Evolutionary conservation across 1,284 basidiomycete genomes (phyloP).

Genomic region (Macrocybe sp.): DNA sequence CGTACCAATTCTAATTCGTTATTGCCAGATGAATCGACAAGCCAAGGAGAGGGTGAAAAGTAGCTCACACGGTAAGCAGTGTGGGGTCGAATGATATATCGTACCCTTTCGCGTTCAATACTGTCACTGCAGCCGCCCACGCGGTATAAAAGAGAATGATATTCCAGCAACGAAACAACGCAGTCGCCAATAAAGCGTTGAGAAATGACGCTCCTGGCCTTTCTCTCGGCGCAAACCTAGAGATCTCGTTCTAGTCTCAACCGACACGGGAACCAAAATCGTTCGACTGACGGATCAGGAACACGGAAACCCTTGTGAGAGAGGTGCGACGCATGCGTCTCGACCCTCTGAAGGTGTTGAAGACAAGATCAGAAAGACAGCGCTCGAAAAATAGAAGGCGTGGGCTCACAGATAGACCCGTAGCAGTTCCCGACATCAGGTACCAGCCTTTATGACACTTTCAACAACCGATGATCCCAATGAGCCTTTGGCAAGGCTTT

Average conservation of each 20-base stretch:
- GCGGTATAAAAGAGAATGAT: constrained; percentile 55
- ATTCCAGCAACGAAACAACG: constrained; percentile 65
- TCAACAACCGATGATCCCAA: too few relatives aligned
- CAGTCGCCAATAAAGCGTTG: constrained; percentile 53
- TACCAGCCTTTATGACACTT: too few relatives aligned
- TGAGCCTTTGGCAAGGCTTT: too few relatives aligned
- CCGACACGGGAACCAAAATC: not conserved
- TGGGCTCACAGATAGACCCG: too few relatives aligned
- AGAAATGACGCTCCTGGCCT: constrained; percentile 37
- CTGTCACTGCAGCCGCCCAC: constrained; percentile 51
- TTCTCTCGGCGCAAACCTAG: constrained; percentile 36
- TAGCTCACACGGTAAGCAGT: constrained; percentile 57
- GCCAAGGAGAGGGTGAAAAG: not conserved
- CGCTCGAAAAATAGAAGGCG: too few relatives aligned
- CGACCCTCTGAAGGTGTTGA: too few relatives aligned
- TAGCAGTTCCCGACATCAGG: too few relatives aligned
- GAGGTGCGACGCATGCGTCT: too few relatives aligned
- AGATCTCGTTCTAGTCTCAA: not conserved
- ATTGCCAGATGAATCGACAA: constrained; percentile 1
- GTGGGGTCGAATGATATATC: constrained; percentile 43
- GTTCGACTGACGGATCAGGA: constrained; percentile 28
- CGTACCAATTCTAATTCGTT: constrained; percentile 47
- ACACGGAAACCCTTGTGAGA: constrained; percentile 26
- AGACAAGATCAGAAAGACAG: too few relatives aligned
- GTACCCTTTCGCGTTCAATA: constrained; percentile 45